Evolutionary conservation across 495 filamentous ascomycete genomes (phyloP).

Genomic region (Neurospora africana): DNA sequence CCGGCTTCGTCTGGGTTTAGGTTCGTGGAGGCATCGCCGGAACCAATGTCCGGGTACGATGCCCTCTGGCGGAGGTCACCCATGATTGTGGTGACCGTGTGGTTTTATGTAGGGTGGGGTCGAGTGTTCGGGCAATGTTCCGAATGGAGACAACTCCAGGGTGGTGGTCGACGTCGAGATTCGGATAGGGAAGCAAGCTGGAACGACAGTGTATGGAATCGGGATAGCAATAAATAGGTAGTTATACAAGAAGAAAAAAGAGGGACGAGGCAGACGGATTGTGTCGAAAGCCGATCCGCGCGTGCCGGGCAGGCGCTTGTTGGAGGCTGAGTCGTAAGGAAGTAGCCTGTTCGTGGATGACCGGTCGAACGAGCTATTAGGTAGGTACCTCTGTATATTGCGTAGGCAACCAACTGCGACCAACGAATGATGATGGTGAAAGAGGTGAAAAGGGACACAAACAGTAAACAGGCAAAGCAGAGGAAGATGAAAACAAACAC

Average conservation of each 20-base stretch:
- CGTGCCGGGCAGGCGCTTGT: background rate
- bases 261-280: background rate
- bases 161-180: background rate
- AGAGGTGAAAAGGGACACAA: background rate
- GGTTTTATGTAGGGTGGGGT: too few species aligned
- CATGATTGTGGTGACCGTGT: background rate
- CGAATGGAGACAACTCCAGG: background rate
- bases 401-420: background rate
- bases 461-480: background rate
- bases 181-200: background rate
- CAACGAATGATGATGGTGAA: background rate
- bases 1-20: background rate
- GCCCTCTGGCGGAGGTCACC: background rate
- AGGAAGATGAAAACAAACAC: background rate
- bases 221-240: background rate
- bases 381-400: background rate
- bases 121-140: background rate
- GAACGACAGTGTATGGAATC: background rate
- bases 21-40: background rate
- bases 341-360: background rate
- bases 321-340: background rate
- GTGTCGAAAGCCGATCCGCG: background rate
- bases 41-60: background rate
- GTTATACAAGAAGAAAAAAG: background rate
- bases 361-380: background rate